Conservation (phyloP, 2,329 filamentous ascomycete genomes). For the Colletotrichum navitas region DNA sequence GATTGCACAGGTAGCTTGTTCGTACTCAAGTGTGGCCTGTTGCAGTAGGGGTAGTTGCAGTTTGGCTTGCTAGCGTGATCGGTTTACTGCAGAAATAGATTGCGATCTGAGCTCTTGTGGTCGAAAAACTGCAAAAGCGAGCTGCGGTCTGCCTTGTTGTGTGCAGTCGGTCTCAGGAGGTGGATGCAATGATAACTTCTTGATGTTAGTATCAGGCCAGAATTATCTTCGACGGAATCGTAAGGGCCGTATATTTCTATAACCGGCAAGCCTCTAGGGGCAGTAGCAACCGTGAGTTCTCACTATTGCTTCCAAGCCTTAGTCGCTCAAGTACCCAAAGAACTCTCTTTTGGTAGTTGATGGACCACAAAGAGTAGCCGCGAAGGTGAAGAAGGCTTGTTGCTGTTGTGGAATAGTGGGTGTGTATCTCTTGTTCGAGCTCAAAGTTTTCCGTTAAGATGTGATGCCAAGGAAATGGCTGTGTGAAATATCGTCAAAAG, state of each 20-base stretch:
- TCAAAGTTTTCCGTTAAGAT: neutral
- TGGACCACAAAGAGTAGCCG: neutral
- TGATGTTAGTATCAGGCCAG: neutral
- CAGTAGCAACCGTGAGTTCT: neutral
- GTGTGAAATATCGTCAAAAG: neutral
- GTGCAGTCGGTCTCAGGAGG: neutral
- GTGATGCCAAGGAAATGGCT: neutral
- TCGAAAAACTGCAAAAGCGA: neutral
- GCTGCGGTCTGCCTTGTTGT: neutral
- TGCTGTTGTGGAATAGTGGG: neutral
- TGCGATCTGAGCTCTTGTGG: neutral
- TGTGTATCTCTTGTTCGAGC: no score
- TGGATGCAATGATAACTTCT: neutral
- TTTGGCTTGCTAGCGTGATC: neutral
- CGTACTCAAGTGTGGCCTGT: neutral
- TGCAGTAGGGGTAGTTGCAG: neutral
- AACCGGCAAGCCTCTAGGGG: neutral
- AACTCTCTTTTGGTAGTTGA: neutral
- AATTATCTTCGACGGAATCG: neutral
- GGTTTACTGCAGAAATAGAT: neutral
- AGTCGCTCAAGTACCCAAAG: neutral
- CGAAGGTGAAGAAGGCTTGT: neutral
- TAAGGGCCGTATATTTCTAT: neutral
- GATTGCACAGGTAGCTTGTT: conserved; percentile 23
- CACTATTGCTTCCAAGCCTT: neutral